phyloP scores from a whole-genome alignment of 1,139 yeast genomes.

The Scheffersomyces illinoinensis region DNA sequence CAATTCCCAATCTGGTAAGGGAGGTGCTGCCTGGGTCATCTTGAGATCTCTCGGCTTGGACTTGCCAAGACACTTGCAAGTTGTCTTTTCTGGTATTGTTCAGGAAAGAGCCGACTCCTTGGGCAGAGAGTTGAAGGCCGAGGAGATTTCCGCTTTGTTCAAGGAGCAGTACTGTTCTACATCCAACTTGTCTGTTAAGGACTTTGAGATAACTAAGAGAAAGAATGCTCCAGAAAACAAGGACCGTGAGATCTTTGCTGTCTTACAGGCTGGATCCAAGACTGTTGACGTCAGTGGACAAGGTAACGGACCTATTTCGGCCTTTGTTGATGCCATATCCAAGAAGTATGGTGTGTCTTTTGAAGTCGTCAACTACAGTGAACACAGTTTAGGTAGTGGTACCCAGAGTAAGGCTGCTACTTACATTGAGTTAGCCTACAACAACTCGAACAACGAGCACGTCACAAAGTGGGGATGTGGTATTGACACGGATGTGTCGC shows the following conservation, averaged over 20 bases:
- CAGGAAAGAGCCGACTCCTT: conserved; percentile 42
- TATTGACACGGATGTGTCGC: conserved; percentile 45
- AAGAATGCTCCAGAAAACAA: conserved; percentile 15
- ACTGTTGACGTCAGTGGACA: conserved; percentile 30
- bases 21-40: conserved; percentile 54
- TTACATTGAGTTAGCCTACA: conserved; percentile 41
- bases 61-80: conserved; percentile 49
- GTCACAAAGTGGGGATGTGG: conserved; percentile 48
- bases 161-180: conserved; percentile 32
- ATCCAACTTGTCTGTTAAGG: conserved; percentile 29
- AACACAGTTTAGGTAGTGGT: conserved; percentile 47
- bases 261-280: conserved; percentile 19
- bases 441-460: conserved; percentile 26
- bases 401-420: conserved; percentile 49
- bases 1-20: conserved; percentile 53
- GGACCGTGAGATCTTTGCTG: conserved; percentile 29
- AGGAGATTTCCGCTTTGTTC: conserved; percentile 42
- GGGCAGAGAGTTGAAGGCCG: conserved; percentile 48
- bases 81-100: conserved; percentile 41
- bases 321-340: conserved; percentile 45
- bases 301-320: conserved; percentile 53
- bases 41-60: conserved; percentile 49
- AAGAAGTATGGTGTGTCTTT: conserved; percentile 31
- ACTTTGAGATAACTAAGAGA: conserved; percentile 34
- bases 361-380: conserved; percentile 46